Evolutionary conservation across 768 basidiomycete genomes (phyloP), one percentile per base, ranked within the genome.

Genomic region (Scleroderma bovista): DNA sequence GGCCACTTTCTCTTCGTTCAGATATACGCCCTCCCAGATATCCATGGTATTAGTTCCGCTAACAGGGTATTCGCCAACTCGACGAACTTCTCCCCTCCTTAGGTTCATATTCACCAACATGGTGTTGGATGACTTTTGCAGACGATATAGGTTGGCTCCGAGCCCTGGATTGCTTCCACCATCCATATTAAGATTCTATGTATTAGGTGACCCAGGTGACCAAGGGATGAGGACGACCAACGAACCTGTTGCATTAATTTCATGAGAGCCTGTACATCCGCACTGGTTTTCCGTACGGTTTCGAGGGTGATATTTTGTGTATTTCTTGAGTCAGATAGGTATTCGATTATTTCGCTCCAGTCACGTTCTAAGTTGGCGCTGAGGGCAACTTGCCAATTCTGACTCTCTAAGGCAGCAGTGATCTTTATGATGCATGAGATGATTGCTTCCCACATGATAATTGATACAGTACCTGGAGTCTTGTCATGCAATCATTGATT

Each of bases 1-100:
- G 3, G 77, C 75, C 2, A 81, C 80, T 51, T 78, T 79, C 54
- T 80, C 76, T 43, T 72, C 67, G 29, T 69, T 68, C 1, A 82
- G 69, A 63, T 79, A 82, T 10, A 75, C 26, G 3, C 81, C 81
- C 58, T 81, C 77, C 71, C 71, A 70, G 42, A 79, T 75, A 60
- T 79, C 80, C 69, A 80, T 79, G 3, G 74, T 70, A 13, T 73
- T 71, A 7, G 73, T 77, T 24, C 78, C 78, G 37, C 73, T 73
- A 44, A 79, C 72, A 8, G 80, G 78, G 46, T 73, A 73, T 20
- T 72, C 64, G 15, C 77, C 74, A 26, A 77, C 62, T 50, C 77
- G 69, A 16, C 63, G 64, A 11, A 80, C 80, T 61, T 83, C 81
- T 6, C 78, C 79, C 5, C 72, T 71, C 46, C 70, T 65, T 29